phyloP scores from a whole-genome alignment of 2,329 filamentous ascomycete species.

The Lojkania enalia region DNA sequence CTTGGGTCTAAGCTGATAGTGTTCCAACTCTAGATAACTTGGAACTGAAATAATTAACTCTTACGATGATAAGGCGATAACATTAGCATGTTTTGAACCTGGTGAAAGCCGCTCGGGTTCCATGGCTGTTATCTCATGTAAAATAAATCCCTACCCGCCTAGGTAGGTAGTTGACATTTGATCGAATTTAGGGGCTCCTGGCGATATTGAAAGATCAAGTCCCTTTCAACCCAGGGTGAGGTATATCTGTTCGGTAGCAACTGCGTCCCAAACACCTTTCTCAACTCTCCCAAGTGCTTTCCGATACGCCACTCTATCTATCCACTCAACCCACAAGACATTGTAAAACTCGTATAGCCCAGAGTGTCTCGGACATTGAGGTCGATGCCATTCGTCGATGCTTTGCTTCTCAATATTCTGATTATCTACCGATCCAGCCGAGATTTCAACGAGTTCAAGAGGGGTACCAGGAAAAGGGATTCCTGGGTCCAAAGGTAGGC shows the following conservation, averaged over 20 bases:
- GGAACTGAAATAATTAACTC: too few relatives aligned
- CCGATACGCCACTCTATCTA: constrained; percentile 20
- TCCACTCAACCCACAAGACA: constrained; percentile 27
- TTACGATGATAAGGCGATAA: too few relatives aligned
- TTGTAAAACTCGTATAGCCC: constrained; percentile 23
- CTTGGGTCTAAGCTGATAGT: too few relatives aligned
- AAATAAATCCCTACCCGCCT: too few relatives aligned
- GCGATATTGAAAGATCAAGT: too few relatives aligned
- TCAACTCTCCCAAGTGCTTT: constrained; percentile 24
- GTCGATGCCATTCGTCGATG: constrained; percentile 18
- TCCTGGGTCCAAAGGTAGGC: background rate
- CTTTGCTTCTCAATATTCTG: constrained; percentile 15
- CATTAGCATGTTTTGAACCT: too few relatives aligned
- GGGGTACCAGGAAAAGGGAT: background rate
- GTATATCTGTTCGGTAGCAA: constrained; percentile 15
- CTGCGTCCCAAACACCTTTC: constrained; percentile 15
- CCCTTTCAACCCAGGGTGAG: constrained; percentile 21
- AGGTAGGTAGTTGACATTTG: too few relatives aligned
- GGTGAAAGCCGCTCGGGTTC: too few relatives aligned
- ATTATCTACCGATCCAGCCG: constrained; percentile 16
- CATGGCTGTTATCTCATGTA: too few relatives aligned
- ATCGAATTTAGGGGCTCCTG: too few relatives aligned
- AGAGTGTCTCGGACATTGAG: constrained; percentile 3
- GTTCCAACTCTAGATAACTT: too few relatives aligned
- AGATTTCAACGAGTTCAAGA: constrained; percentile 20